Conservation (phyloP, 495 filamentous ascomycete genomes). For the Podospora pseudocomata region DNA sequence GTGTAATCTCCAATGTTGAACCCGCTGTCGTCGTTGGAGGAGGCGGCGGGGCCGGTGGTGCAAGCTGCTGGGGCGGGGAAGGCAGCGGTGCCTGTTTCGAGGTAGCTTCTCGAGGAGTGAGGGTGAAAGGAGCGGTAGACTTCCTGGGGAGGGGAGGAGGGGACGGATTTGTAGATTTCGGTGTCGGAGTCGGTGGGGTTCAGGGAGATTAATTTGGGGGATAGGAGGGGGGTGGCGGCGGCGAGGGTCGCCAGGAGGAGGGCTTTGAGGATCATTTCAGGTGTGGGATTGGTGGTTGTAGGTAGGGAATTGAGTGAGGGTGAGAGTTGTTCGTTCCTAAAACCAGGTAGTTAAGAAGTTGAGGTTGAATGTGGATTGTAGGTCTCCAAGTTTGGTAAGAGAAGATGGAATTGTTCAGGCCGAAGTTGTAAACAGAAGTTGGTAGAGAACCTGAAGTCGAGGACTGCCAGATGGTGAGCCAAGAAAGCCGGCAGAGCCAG, state of each 20-base stretch:
- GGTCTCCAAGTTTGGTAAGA: neutral
- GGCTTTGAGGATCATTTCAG: neutral
- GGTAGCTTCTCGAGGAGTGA: neutral
- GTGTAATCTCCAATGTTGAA: slow-evolving; percentile 28
- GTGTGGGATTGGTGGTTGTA: neutral
- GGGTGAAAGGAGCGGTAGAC: neutral
- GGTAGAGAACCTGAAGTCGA: neutral
- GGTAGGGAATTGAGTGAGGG: neutral
- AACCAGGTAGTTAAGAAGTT: neutral
- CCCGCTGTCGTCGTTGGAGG: slow-evolving; percentile 6
- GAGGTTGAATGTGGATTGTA: neutral
- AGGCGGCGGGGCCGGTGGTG: slow-evolving; percentile 23
- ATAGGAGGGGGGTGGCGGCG: neutral
- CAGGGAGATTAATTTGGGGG: neutral
- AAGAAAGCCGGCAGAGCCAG: neutral
- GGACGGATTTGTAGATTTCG: neutral
- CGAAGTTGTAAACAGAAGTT: neutral
- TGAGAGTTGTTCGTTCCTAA: neutral
- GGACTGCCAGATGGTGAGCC: neutral
- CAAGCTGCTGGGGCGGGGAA: slow-evolving; percentile 11
- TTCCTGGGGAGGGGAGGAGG: neutral
- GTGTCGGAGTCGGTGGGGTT: neutral
- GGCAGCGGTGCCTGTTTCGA: neutral
- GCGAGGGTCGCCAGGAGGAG: neutral
- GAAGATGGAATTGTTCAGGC: neutral